Evolutionary conservation across 768 basidiomycete species (phyloP).

Genomic region (Agrocybe chaxingu): DNA sequence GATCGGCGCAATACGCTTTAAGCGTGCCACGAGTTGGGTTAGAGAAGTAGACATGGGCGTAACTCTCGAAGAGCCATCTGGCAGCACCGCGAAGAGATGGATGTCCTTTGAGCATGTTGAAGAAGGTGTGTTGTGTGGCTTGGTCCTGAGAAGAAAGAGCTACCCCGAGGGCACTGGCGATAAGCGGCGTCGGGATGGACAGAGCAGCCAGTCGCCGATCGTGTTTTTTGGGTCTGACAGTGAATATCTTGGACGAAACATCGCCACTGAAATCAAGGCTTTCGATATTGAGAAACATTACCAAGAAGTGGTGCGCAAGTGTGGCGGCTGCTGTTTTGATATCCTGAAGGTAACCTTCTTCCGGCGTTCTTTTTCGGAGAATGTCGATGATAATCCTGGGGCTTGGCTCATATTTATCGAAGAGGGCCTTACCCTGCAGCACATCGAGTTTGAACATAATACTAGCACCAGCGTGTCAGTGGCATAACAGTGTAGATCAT

Average conservation of each 20-base stretch:
- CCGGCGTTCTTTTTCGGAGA: background rate
- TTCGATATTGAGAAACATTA: constrained; percentile 3
- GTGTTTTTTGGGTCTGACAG: constrained; percentile 4
- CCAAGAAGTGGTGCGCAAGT: background rate
- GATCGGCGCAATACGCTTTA: background rate
- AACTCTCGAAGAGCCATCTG: constrained; percentile 9
- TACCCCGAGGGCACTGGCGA: constrained; percentile 4
- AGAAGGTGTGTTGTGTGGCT: constrained; percentile 6
- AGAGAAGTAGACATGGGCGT: constrained; percentile 8
- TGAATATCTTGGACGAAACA: constrained; percentile 9
- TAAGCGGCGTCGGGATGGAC: constrained; percentile 6
- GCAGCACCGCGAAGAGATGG: constrained; percentile 6
- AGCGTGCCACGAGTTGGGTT: constrained; percentile 1
- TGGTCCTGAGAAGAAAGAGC: constrained; percentile 5
- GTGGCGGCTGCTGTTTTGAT: constrained; percentile 3
- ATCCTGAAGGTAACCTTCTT: background rate
- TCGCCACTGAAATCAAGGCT: constrained; percentile 6
- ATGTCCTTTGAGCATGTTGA: constrained; percentile 4
- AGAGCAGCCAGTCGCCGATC: background rate
- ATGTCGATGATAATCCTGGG: constrained; percentile 5
- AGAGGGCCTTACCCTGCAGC: background rate
- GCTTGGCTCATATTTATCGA: background rate
- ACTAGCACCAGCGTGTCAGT: background rate
- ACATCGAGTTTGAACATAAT: constrained; percentile 1
- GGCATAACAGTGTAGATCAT: background rate